Conservation (phyloP, 768 basidiomycete species). For the Termitomyces sp. region DNA sequence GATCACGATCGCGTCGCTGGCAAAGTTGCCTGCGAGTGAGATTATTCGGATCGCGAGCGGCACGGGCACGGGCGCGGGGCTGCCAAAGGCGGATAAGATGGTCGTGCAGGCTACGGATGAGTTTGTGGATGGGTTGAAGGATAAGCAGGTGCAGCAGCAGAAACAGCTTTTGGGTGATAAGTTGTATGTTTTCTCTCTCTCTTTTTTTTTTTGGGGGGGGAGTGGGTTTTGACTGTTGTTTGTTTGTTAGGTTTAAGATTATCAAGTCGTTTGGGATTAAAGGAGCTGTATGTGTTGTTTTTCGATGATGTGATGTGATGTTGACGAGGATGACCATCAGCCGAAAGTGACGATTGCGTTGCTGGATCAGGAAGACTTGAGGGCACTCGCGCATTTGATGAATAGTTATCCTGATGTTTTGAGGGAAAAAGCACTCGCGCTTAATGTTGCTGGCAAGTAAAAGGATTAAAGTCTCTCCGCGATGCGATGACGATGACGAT, state of each 20-base stretch:
- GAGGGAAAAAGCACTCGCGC: neutral
- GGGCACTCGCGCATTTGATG: neutral
- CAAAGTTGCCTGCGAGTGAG: slow-evolving; percentile 68
- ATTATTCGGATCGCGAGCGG: slow-evolving; percentile 60
- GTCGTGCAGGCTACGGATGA: slow-evolving; percentile 66
- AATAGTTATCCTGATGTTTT: neutral
- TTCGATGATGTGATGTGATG: neutral
- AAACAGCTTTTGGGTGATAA: slow-evolving; percentile 83
- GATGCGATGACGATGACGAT: no score
- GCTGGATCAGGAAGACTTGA: neutral
- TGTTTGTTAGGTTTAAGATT: slow-evolving; percentile 35
- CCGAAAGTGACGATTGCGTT: slow-evolving; percentile 75
- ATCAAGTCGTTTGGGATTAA: slow-evolving; percentile 82
- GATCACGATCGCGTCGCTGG: slow-evolving; percentile 70
- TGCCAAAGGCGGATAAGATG: slow-evolving; percentile 66
- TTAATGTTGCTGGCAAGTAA: neutral
- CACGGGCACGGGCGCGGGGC: slow-evolving; percentile 27
- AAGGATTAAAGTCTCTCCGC: no score
- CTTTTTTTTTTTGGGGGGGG: neutral
- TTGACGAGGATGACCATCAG: slow-evolving; percentile 27
- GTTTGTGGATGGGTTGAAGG: slow-evolving; percentile 59
- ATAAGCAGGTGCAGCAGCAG: slow-evolving; percentile 50
- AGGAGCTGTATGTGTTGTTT: slow-evolving; percentile 42
- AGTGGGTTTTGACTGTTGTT: no score
- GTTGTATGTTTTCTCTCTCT: slow-evolving; percentile 34